Evolutionary conservation across 306 rosid genomes (phyloP).

Genomic region (Medicago arabica): DNA sequence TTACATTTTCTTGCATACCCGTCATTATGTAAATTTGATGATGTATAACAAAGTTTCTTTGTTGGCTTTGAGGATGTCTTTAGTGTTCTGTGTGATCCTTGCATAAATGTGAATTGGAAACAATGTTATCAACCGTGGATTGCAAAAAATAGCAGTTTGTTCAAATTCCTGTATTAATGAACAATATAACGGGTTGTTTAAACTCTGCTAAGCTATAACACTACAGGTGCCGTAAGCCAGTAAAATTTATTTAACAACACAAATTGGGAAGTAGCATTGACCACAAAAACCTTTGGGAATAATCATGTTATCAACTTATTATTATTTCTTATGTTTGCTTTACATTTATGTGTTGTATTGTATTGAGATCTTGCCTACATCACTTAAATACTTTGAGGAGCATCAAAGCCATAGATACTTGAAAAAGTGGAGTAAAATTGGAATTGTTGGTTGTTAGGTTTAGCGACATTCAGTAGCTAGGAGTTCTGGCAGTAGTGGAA

Average conservation of each 20-base stretch:
- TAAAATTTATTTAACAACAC: too few species aligned
- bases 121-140: too few species aligned
- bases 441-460: conserved; percentile 5
- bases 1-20: conserved; percentile 6
- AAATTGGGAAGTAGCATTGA: too few species aligned
- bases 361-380: background rate
- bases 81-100: conserved; percentile 9
- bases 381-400: too few species aligned
- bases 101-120: background rate
- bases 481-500: background rate
- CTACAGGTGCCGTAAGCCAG: too few species aligned
- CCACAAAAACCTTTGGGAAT: too few species aligned
- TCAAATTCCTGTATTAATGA: too few species aligned
- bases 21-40: background rate
- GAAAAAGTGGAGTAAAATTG: background rate
- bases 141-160: too few species aligned
- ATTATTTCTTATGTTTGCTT: conserved; percentile 16
- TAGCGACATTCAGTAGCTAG: background rate
- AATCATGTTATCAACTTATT: too few species aligned
- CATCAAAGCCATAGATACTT: background rate
- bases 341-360: background rate
- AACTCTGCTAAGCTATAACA: too few species aligned
- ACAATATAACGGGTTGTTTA: too few species aligned
- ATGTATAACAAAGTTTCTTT: conserved; percentile 27
- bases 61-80: background rate